Percentiles rank a stretch among this genome's conserved stretches.
phyloP scores from a whole-genome alignment of 495 filamentous ascomycete species.

The Evernia prunastri region DNA sequence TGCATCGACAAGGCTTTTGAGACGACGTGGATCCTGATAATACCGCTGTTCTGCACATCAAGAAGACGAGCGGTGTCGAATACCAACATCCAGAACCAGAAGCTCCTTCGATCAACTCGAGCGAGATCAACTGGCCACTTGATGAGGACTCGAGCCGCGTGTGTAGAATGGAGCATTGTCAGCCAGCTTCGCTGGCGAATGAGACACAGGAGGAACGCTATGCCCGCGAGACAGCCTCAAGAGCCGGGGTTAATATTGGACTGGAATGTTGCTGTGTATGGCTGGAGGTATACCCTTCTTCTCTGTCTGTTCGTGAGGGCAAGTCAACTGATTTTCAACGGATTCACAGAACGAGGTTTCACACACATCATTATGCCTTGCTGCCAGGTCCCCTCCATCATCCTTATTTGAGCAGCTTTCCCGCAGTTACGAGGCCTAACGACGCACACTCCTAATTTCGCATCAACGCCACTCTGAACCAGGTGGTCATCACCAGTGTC shows the following conservation, averaged over 20 bases:
- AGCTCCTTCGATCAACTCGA: neutral
- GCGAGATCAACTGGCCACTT: neutral
- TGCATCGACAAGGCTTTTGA: constrained; percentile 11
- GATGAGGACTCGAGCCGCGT: constrained; percentile 3
- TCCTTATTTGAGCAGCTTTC: no score
- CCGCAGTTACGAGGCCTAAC: no score
- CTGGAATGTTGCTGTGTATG: neutral
- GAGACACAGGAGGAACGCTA: constrained; percentile 1
- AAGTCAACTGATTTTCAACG: no score
- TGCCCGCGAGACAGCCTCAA: no score
- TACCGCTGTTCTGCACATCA: neutral
- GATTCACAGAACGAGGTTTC: no score
- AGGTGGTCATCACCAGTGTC: no score
- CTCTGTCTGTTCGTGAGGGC: no score
- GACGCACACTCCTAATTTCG: no score
- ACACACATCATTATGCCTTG: no score
- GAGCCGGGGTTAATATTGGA: neutral
- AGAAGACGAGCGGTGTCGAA: neutral
- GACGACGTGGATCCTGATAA: neutral
- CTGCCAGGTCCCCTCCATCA: no score
- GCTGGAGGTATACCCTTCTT: neutral
- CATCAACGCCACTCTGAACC: no score
- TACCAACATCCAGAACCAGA: no score
- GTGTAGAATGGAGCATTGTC: neutral
- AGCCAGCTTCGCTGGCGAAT: neutral